Percentiles rank a stretch among this genome's conserved stretches.
Evolutionary conservation across 169 alveolate genomes (phyloP).

Genomic region (Eimeria mitis): DNA sequence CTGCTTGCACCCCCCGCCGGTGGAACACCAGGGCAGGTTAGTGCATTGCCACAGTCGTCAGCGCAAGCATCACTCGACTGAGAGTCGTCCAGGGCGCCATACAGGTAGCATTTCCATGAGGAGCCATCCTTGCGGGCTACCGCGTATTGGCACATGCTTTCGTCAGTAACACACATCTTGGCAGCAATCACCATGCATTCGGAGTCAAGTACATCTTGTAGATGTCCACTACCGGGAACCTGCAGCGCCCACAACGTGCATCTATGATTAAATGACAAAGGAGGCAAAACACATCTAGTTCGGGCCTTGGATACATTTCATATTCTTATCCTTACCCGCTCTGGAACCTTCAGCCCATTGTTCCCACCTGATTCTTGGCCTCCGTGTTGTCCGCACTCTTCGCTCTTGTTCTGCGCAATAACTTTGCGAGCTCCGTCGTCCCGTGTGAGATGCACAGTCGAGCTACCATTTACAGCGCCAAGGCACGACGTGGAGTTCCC

Average conservation of each 20-base stretch:
- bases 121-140: slow-evolving; percentile 8
- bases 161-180: background rate
- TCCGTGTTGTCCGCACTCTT: background rate
- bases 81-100: background rate
- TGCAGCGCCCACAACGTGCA: background rate
- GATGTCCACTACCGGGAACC: slow-evolving; percentile 4
- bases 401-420: background rate
- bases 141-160: background rate
- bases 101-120: background rate
- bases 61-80: slow-evolving; percentile 1
- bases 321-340: background rate
- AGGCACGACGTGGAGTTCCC: background rate
- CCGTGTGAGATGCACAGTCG: background rate
- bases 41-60: slow-evolving; percentile 7
- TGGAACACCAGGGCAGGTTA: background rate
- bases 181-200: background rate
- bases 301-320: background rate
- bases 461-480: background rate
- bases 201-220: slow-evolving; percentile 1
- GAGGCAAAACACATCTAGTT: background rate
- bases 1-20: background rate
- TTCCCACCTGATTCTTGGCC: background rate
- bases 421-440: too few relatives aligned
- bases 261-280: background rate
- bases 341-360: background rate